A percentile compares a stretch with the other conserved stretches of the same genome.
Evolutionary conservation across 31 red algal genomes (phyloP).

Genomic region (Odonthalia washingtoniensis): DNA sequence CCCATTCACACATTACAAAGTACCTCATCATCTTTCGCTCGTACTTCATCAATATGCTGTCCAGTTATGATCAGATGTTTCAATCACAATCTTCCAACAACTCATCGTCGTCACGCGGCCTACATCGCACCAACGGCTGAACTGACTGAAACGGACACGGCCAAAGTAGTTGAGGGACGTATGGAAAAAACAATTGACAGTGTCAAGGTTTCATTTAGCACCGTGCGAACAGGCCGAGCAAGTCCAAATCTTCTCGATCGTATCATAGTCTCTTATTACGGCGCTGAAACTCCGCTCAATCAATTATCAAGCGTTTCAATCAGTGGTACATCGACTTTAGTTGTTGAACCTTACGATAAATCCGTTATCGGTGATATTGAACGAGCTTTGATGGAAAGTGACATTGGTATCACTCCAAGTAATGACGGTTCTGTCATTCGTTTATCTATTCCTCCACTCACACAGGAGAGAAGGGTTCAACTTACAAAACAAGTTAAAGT

Average conservation of each 20-base stretch:
- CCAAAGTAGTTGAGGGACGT: conserved; percentile 60
- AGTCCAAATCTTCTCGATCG: conserved; percentile 84
- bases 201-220: conserved; percentile 80
- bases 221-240: conserved; percentile 95
- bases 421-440: conserved; percentile 92
- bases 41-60: no score
- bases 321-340: conserved; percentile 74
- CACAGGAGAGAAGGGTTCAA: conserved; percentile 92
- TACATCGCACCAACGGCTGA: neutral
- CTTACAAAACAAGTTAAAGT: conserved; percentile 92
- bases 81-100: no score
- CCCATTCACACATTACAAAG: no score
- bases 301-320: conserved; percentile 87
- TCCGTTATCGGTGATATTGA: conserved; percentile 84
- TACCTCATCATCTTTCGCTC: no score
- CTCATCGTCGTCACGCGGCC: no score
- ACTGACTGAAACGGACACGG: neutral
- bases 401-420: conserved; percentile 94
- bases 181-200: conserved; percentile 96
- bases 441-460: conserved; percentile 88
- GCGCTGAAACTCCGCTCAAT: conserved; percentile 92
- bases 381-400: conserved; percentile 81
- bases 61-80: no score
- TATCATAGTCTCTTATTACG: conserved; percentile 94
- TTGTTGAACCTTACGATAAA: conserved; percentile 94